Evolutionary conservation across 2,329 filamentous ascomycete genomes (phyloP), one percentile per base, ranked within the genome.

Genomic region (Sclerotinia subarctica): DNA sequence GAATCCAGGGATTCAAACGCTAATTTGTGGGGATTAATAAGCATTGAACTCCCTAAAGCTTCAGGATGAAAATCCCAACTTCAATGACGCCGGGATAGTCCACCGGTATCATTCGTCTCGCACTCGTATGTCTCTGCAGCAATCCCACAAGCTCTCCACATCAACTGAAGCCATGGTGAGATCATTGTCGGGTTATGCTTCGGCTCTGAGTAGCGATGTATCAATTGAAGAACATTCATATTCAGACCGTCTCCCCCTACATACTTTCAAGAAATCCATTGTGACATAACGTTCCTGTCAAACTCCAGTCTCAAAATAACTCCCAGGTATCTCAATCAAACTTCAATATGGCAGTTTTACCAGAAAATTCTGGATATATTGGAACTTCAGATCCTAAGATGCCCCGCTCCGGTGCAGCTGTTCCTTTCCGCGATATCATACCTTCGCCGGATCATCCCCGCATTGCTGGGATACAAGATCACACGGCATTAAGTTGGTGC

Each of bases 341-440:
- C 4, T 69, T 65, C 62, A 72, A 47, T 15, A 74, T 74, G 72
- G 67, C 71, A 67, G 70, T 70, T 65, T 21, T 62, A 53, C 74
- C 73, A 19, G 49, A 70, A 24, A 70, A 71, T 21, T 74, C 73
- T 0, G 74, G 74, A 64, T 75, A 74, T 49, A 69, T 75, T 6
- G 72, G 72, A 63, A 58, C 64, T 38, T 72, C 57, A 54, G 74
- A 76, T 66, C 74, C 73, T 35, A 70, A 71, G 17, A 73, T 70
- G 35, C 74, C 74, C 19, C 73, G 73, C 26, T 74, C 73, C 10
- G 73, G 72, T 49, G 74, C 74, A 35, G 73, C 74, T 24, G 72
- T 74, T 15, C 74, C 74, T n/a, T 76, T 72, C 64, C 72, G 73
- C 68, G 71, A 73, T 58, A 73, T 74, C 44, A 71, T 75, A 60